phyloP scores from a whole-genome alignment of 1,139 yeast species.

The Barnettozyma hawaiiensis region DNA sequence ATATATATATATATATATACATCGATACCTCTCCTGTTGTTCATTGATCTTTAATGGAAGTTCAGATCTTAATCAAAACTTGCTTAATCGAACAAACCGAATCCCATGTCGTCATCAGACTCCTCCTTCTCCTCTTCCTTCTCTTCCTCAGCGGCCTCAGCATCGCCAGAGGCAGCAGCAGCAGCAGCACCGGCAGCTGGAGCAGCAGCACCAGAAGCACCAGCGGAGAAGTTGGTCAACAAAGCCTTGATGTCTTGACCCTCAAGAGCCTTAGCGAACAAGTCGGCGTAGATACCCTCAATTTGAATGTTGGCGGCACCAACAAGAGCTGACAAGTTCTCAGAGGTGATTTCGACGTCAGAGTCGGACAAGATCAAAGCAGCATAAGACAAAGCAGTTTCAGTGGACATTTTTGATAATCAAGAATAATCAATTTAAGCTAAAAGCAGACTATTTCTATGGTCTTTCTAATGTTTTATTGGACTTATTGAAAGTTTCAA shows the following conservation, averaged over 20 bases:
- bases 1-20: no score
- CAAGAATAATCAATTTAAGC: constrained; percentile 57
- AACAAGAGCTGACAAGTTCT: constrained; percentile 67
- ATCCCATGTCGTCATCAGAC: constrained; percentile 74
- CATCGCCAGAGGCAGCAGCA: constrained; percentile 52
- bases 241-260: constrained; percentile 72
- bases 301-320: constrained; percentile 64
- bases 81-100: constrained; percentile 74
- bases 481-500: constrained; percentile 1
- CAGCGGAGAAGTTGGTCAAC: constrained; percentile 72
- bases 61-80: background rate
- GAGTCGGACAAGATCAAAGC: constrained; percentile 84
- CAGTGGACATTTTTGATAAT: constrained; percentile 58
- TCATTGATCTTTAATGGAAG: constrained; percentile 5
- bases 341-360: constrained; percentile 72
- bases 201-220: constrained; percentile 61
- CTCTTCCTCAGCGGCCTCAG: constrained; percentile 51
- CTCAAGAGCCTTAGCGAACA: constrained; percentile 76
- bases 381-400: constrained; percentile 83
- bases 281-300: constrained; percentile 76
- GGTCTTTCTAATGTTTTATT: constrained; percentile 4
- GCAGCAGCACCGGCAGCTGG: constrained; percentile 53
- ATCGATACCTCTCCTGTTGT: no score
- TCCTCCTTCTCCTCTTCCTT: constrained; percentile 56
- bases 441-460: constrained; percentile 65